Evolutionary conservation across 345 rosid genomes (phyloP).

Genomic region (Aegle marmelos): DNA sequence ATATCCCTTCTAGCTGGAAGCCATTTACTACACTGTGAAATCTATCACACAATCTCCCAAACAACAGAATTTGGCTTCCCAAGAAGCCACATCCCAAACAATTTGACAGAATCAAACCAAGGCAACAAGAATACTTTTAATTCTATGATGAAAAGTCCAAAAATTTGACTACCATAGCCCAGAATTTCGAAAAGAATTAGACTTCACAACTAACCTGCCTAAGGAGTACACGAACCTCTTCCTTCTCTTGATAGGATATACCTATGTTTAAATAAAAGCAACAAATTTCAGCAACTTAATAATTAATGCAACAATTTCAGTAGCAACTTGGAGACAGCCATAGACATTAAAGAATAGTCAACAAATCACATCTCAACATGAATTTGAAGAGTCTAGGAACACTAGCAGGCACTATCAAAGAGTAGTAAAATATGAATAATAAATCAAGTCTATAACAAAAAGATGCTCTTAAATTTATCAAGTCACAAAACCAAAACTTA

Average conservation of each 20-base stretch:
- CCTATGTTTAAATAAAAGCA: slow-evolving; percentile 42
- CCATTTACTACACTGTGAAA: background rate
- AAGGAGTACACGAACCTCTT: slow-evolving; percentile 87
- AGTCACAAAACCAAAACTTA: background rate
- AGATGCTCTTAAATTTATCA: background rate
- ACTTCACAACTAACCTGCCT: slow-evolving; percentile 59
- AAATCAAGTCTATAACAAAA: background rate
- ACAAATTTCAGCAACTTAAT: slow-evolving; percentile 3
- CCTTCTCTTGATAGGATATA: slow-evolving; percentile 82
- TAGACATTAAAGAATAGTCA: background rate
- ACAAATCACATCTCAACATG: background rate
- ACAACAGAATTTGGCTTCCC: background rate
- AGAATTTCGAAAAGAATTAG: slow-evolving; percentile 9
- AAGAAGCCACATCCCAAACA: background rate
- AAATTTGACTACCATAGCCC: background rate
- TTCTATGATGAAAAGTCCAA: background rate
- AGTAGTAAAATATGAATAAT: background rate
- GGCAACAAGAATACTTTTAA: background rate
- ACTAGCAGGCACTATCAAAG: background rate
- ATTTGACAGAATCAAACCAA: background rate
- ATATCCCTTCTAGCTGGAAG: background rate
- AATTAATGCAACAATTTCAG: slow-evolving; percentile 5
- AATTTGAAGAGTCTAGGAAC: slow-evolving; percentile 1
- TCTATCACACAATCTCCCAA: background rate
- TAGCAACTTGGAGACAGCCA: slow-evolving; percentile 11